These are phyloP conservation scores for Starmerella sp. DNA, from an alignment of 805 yeast genomes.

Conservation along the genomic window DNA sequence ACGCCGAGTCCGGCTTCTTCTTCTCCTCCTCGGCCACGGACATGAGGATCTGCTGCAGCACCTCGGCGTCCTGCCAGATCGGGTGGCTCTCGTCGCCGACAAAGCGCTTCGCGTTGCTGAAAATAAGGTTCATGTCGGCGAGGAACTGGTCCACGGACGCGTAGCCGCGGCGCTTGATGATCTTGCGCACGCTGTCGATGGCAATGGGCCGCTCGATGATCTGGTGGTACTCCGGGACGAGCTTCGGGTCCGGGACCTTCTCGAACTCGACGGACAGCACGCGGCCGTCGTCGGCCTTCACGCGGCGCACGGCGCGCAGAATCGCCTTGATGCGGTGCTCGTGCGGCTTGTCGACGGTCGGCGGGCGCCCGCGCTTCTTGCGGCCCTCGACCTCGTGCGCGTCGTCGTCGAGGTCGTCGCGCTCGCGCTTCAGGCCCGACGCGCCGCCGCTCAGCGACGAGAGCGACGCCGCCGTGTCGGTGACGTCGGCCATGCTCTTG, in stretches of 20 bases:
- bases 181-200: constrained; percentile 48
- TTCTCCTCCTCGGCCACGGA: constrained; percentile 53
- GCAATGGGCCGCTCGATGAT: constrained; percentile 35
- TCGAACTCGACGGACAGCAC: constrained; percentile 57
- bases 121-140: constrained; percentile 62
- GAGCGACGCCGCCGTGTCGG: constrained; percentile 10
- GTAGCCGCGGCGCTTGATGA: constrained; percentile 77
- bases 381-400: constrained; percentile 33
- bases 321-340: constrained; percentile 86
- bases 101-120: constrained; percentile 60
- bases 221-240: constrained; percentile 40
- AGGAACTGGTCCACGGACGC: constrained; percentile 63
- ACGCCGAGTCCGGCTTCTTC: constrained; percentile 71
- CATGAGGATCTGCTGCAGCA: constrained; percentile 51
- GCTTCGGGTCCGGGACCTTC: constrained; percentile 60
- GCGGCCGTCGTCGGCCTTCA: constrained; percentile 42
- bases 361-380: constrained; percentile 78
- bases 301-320: constrained; percentile 67
- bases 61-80: constrained; percentile 49
- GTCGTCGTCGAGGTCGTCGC: constrained; percentile 26
- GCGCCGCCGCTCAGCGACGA: constrained; percentile 2
- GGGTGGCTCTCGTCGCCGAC: constrained; percentile 44
- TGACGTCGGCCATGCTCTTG: constrained; percentile 8
- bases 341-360: constrained; percentile 79
- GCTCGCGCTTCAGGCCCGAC: constrained; percentile 5